Conservation (phyloP, 768 basidiomycete species). For the Tricholoma terreum region DNA sequence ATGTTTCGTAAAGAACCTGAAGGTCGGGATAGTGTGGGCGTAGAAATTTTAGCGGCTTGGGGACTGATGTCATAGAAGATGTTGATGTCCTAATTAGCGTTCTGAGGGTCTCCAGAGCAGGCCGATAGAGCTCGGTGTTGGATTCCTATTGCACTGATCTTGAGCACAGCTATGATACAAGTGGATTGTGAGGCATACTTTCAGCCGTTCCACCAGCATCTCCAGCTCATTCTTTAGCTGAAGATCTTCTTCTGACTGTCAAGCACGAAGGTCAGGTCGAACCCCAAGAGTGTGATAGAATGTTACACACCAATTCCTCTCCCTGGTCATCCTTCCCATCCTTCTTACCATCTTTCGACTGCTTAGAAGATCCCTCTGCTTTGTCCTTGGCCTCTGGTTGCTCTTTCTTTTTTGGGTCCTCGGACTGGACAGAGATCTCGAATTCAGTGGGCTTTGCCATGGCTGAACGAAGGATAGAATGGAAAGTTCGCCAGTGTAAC, state of each 20-base stretch:
- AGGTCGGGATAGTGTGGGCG: conserved; percentile 90
- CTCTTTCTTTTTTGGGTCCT: conserved; percentile 74
- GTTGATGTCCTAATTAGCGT: conserved; percentile 95
- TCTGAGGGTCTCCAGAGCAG: conserved; percentile 90
- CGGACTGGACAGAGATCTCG: conserved; percentile 60
- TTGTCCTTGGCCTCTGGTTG: conserved; percentile 48
- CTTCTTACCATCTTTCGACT: conserved; percentile 48
- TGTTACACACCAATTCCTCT: conserved; percentile 75
- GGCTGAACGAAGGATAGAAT: conserved; percentile 7
- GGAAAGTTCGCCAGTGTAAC: conserved; percentile 24
- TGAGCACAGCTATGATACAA: conserved; percentile 12
- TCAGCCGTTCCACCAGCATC: conserved; percentile 92
- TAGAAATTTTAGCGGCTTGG: conserved; percentile 97
- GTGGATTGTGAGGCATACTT: conserved; percentile 47
- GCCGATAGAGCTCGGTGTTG: conserved; percentile 77
- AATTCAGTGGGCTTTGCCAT: conserved; percentile 64
- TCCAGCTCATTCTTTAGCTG: conserved; percentile 93
- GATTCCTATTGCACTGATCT: conserved; percentile 61
- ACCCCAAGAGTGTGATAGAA: background rate
- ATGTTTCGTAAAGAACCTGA: conserved; percentile 78
- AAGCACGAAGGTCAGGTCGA: conserved; percentile 2
- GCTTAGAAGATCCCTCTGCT: conserved; percentile 54
- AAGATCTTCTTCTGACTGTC: conserved; percentile 90
- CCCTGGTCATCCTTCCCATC: conserved; percentile 56
- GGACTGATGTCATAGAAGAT: conserved; percentile 98